Conservation (phyloP, 305 asterid species). For the Caryopteris hybrid region DNA sequence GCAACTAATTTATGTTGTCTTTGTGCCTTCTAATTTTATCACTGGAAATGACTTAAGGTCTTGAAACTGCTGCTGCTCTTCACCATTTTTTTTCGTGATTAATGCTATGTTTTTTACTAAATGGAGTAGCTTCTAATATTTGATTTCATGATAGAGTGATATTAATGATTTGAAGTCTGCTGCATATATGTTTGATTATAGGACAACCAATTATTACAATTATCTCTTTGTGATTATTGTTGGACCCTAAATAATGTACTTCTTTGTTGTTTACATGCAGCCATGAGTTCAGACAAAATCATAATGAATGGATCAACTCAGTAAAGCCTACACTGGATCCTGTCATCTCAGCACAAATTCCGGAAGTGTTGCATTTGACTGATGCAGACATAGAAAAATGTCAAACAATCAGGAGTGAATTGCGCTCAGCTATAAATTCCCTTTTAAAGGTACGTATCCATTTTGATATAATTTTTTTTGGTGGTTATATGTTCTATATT, state of each 20-base stretch:
- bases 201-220: neutral
- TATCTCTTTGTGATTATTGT: neutral
- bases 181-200: neutral
- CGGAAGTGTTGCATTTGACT: slow-evolving; percentile 31
- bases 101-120: neutral
- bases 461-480: neutral
- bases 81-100: neutral
- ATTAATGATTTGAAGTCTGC: neutral
- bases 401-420: slow-evolving; percentile 61
- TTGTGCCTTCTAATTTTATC: neutral
- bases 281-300: slow-evolving; percentile 75
- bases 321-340: slow-evolving; percentile 75
- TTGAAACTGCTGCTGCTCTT: neutral
- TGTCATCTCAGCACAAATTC: slow-evolving; percentile 46
- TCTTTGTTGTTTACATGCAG: slow-evolving; percentile 36
- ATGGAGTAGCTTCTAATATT: neutral
- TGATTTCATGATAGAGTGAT: neutral
- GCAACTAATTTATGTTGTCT: neutral
- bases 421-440: slow-evolving; percentile 66
- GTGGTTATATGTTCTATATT: neutral
- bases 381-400: slow-evolving; percentile 59
- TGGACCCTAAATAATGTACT: slow-evolving; percentile 9
- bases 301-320: slow-evolving; percentile 70
- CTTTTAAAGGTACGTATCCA: slow-evolving; percentile 63
- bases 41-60: neutral